Conservation (phyloP, 257 asterid genomes). For the Rehmannia glutinosa region DNA sequence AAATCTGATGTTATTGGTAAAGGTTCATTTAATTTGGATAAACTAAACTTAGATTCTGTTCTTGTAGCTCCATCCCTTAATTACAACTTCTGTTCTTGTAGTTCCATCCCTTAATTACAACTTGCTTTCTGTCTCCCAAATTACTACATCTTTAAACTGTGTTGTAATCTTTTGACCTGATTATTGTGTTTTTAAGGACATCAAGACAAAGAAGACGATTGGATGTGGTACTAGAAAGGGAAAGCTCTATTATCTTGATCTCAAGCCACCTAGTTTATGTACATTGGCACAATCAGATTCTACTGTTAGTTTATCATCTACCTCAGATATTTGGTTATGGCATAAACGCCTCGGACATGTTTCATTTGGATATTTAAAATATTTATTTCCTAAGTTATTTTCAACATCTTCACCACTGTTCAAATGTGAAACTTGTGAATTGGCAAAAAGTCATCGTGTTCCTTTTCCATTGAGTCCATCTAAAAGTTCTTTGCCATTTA, state of each 20-base stretch:
- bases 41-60: too few relatives aligned
- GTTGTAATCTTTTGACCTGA: slow-evolving; percentile 12
- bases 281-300: too few relatives aligned
- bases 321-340: neutral
- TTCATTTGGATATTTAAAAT: neutral
- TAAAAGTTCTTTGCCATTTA: slow-evolving; percentile 13
- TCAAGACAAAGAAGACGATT: slow-evolving; percentile 4
- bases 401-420: neutral
- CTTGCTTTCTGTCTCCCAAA: neutral
- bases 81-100: neutral
- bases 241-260: neutral
- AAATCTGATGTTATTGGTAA: too few relatives aligned
- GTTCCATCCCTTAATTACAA: neutral
- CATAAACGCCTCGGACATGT: slow-evolving; percentile 1
- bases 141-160: neutral
- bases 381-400: neutral
- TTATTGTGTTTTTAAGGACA: slow-evolving; percentile 18
- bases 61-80: too few relatives aligned
- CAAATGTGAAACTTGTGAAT: slow-evolving; percentile 7
- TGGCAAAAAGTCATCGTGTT: neutral
- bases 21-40: too few relatives aligned
- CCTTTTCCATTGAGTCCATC: slow-evolving; percentile 1
- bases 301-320: too few relatives aligned
- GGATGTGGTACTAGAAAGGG: slow-evolving; percentile 18
- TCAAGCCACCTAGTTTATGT: too few relatives aligned